Evolutionary conservation across 495 filamentous ascomycete species (phyloP), one percentile per base, ranked within the genome.

Genomic region (Aspergillus olivimuriae): DNA sequence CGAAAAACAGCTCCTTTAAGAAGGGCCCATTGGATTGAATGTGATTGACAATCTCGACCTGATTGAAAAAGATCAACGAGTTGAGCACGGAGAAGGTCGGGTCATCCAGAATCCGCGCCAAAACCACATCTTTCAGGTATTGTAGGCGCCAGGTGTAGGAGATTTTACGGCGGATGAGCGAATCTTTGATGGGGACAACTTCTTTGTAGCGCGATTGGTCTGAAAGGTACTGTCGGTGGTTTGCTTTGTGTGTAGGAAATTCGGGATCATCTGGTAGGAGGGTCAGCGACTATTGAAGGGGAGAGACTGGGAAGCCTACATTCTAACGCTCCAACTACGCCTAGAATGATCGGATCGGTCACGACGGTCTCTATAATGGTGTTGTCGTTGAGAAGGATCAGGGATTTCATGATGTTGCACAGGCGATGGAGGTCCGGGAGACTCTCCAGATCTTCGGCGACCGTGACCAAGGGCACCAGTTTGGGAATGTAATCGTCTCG

Each of bases 51-150:
- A 98, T 96, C 56, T 98, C 92, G 50, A 97, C 90, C 69, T 98
- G 92, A 62, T 96, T 89, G 75, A 90, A 98, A 71, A 95, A 98
- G 44, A 98, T 98, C 56, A 97, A 75, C 34, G 89, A 95, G 70
- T 97, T 98, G 43, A 98, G 82, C 22, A 97, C 91, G 12, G 87
- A 92, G 56, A 97, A 98, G 21, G 92, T 98, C 43, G 91, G 92
- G 58, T 98, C 92, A 62, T 98, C 92, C 31, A 98, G 74, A 46
- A 97, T 97, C 36, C 92, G 82, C 18, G 92, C 92, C 32, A 98
- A 76, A 4, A 98, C 92, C 39, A 98, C 92, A 53, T 98, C 92
- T 63, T 97, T 98, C n/a, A 98, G 72, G 60, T 98, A 98, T 56
- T 94, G 92, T 15, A 98, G 67, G 39, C 92, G 87, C 70, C 94